Base-by-base conservation (phyloP, 768 basidiomycete genomes). In the Kwoniella heveanensis region DNA sequence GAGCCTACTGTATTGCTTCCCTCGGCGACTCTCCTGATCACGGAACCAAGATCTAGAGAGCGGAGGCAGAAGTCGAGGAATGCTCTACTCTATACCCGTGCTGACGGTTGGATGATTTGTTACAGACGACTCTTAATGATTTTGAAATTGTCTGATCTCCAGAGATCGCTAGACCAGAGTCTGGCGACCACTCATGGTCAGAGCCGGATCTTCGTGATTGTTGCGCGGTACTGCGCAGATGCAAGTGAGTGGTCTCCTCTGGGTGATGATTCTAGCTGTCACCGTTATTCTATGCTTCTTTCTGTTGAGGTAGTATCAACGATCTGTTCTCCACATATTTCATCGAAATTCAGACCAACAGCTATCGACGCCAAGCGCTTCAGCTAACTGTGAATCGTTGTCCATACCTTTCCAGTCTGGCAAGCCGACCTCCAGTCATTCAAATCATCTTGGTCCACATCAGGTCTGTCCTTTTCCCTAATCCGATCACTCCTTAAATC, bases 161-260 rank as follows among this genome's bases (percentile, higher is more conserved):
- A 89, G 36, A 83, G 90, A 87, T 88, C 87, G 76, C 83, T 95
- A 30, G 93, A 96, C 71, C 83, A 88, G 78, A 87, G 91, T 15
- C 82, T 98, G 5, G 87, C 87, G 71, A 98, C 96, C 0, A 98
- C 95, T 85, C 69, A 77, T 51, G 73, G 77, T 17, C 77, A 91
- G 84, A 83, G 88, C 62, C 89, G 95, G 21, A 87, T 98, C 75
- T 98, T 97, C 79, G 77, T 97, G 30, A 89, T 97, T 61, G 89
- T 90, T 17, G 93, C 92, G 7, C 88, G 90, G 73, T 95, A 90
- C 80, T 96, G 94, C 76, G 83, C 87, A 54, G 44, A 72, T 57
- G 72, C 72, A 12, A 69, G 69, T 70, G 32, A 56, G 69, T 67
- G 2, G 15, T 26, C 13, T 32, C 13, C 13, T 32, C 7, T 13